Conservation (phyloP, 1,284 basidiomycete species). For the Apiotrichum sp. region DNA sequence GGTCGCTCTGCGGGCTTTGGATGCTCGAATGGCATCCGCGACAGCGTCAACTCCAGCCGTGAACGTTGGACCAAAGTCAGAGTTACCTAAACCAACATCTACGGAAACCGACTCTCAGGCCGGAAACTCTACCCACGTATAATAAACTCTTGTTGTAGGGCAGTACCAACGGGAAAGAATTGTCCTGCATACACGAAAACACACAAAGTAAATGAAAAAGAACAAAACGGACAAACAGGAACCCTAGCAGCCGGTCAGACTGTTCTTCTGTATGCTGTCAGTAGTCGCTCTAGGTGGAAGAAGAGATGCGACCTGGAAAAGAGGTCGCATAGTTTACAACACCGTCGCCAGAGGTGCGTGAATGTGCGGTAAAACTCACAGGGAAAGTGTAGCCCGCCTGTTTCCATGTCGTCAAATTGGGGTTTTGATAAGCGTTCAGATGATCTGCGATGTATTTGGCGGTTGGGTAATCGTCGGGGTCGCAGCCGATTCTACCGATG, state of each 20-base stretch:
- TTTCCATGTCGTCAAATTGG: conserved; percentile 38
- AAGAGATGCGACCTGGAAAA: too few relatives aligned
- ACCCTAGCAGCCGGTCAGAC: conserved; percentile 12
- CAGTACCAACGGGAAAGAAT: neutral
- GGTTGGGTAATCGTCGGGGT: conserved; percentile 72
- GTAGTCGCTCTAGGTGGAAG: neutral
- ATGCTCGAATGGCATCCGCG: conserved; percentile 77
- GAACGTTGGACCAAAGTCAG: too few relatives aligned
- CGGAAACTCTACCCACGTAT: too few relatives aligned
- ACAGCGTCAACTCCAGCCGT: conserved; percentile 11
- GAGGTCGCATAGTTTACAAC: too few relatives aligned
- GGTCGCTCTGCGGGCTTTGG: conserved; percentile 90
- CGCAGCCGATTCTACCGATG: conserved; percentile 70
- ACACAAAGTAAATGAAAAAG: neutral
- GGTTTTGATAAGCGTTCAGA: conserved; percentile 32
- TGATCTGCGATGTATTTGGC: conserved; percentile 41
- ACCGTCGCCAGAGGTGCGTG: too few relatives aligned
- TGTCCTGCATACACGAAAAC: conserved; percentile 10
- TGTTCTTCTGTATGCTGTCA: conserved; percentile 15
- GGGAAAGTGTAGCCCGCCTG: conserved; percentile 31
- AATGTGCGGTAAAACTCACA: conserved; percentile 10
- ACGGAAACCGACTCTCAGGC: too few relatives aligned
- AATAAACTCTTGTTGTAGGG: too few relatives aligned
- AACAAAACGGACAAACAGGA: neutral
- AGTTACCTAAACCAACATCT: too few relatives aligned